These are phyloP conservation scores for Phallus indusiatus DNA, from an alignment of 768 basidiomycete species.

Conservation along the genomic window DNA sequence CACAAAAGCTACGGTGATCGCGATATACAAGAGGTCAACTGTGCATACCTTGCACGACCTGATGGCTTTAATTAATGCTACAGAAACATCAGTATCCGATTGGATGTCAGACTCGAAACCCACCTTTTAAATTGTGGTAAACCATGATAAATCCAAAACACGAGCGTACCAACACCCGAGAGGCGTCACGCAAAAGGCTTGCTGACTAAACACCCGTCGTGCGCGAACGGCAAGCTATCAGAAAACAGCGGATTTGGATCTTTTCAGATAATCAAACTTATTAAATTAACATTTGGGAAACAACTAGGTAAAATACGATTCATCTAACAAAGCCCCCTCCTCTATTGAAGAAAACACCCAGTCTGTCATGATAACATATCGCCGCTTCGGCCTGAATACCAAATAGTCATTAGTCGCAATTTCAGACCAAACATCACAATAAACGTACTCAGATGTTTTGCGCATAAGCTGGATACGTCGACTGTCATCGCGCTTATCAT, in stretches of 20 bases:
- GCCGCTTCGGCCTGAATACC: conserved; percentile 59
- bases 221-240: no score
- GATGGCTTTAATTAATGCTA: conserved; percentile 97
- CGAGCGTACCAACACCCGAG: not conserved
- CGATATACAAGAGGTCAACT: not conserved
- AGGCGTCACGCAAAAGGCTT: not conserved
- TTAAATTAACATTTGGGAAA: not conserved
- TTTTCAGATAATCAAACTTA: not conserved
- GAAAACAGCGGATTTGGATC: no score
- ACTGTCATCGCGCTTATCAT: conserved; percentile 74
- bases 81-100: not conserved
- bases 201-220: not conserved
- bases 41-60: conserved; percentile 81
- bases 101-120: conserved; percentile 12
- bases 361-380: conserved; percentile 67
- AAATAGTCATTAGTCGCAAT: conserved; percentile 10
- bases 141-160: conserved; percentile 12
- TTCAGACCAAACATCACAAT: not conserved
- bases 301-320: conserved; percentile 29
- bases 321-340: conserved; percentile 75
- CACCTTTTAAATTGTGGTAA: conserved; percentile 82
- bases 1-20: not conserved
- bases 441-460: conserved; percentile 58
- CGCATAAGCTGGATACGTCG: conserved; percentile 63
- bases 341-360: conserved; percentile 73